Percentiles rank a stretch among this genome's conserved stretches.
These are phyloP conservation scores for Emydomyces testavorans DNA, from an alignment of 2,329 filamentous ascomycete species.

Conservation along the genomic window DNA sequence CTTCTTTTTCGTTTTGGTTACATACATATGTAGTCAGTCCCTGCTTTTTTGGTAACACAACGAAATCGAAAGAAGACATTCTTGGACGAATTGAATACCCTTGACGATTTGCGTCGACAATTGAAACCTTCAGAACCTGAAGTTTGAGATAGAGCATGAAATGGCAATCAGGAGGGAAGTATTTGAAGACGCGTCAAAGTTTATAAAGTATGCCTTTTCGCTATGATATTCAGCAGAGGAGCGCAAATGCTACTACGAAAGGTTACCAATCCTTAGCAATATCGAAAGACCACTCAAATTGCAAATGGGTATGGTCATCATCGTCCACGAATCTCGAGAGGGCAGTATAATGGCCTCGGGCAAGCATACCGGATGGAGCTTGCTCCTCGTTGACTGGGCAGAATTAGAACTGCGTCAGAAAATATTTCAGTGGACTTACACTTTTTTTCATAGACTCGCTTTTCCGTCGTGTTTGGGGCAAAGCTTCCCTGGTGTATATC, in stretches of 20 bases:
- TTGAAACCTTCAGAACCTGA: not conserved
- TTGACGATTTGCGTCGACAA: not conserved
- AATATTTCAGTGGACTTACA: constrained; percentile 50
- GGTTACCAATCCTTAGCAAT: constrained; percentile 83
- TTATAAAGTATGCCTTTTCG: not conserved
- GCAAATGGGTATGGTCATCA: constrained; percentile 77
- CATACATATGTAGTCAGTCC: constrained; percentile 5
- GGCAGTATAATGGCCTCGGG: constrained; percentile 81
- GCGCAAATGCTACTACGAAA: not conserved
- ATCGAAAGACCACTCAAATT: constrained; percentile 93
- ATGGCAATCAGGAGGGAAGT: not conserved
- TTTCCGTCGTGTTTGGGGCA: constrained; percentile 81
- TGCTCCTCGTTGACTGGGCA: constrained; percentile 75
- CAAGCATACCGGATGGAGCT: constrained; percentile 81
- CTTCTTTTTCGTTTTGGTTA: constrained; percentile 15
- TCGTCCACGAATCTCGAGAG: constrained; percentile 88
- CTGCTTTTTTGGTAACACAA: not conserved
- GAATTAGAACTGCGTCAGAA: not conserved
- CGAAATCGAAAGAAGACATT: not conserved
- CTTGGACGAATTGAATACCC: too few species aligned
- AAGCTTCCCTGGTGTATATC: constrained; percentile 60
- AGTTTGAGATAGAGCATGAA: not conserved
- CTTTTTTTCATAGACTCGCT: constrained; percentile 75
- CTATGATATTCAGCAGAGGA: constrained; percentile 6
- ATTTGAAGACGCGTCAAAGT: too few species aligned